Conservation (phyloP, 2,329 filamentous ascomycete species). For the Zelopaecilomyces penicillatus region DNA sequence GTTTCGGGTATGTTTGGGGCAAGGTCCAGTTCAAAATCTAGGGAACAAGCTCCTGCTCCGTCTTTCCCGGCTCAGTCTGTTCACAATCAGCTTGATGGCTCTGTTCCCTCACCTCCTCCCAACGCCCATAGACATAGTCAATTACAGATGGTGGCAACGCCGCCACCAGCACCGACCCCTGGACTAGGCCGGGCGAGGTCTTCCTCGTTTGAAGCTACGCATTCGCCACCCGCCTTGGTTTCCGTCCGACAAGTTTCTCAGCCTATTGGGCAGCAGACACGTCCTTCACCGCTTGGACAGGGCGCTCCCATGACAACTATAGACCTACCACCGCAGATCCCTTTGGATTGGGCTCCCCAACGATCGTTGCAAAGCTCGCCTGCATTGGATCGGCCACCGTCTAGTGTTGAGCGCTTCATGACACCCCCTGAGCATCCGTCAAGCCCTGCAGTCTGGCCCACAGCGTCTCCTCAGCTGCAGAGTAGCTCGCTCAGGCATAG, state of each 20-base stretch:
- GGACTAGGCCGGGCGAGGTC: too few species aligned
- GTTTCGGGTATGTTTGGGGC: constrained; percentile 22
- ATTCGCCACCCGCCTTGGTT: background rate
- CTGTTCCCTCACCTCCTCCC: background rate
- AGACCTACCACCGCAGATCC: background rate
- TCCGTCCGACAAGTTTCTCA: background rate
- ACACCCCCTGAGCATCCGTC: background rate
- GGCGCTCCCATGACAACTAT: background rate
- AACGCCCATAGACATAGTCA: too few species aligned
- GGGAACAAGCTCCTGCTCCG: constrained; percentile 7
- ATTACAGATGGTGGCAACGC: too few species aligned
- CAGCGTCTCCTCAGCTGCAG: too few species aligned
- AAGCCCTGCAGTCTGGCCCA: background rate
- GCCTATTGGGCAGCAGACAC: background rate
- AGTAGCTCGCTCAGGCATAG: too few species aligned
- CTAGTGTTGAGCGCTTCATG: background rate
- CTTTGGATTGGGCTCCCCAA: background rate
- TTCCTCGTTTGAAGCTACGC: too few species aligned
- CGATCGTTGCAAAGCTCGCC: background rate
- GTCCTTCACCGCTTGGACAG: background rate
- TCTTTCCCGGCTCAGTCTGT: constrained; percentile 7
- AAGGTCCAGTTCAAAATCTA: constrained; percentile 11
- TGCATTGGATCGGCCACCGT: background rate
- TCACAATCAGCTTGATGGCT: background rate
- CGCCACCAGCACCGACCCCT: too few species aligned